Evolutionary conservation across 257 asterid genomes (phyloP), one percentile per base, ranked within the genome.

Genomic region (Salvia rosmarinus): DNA sequence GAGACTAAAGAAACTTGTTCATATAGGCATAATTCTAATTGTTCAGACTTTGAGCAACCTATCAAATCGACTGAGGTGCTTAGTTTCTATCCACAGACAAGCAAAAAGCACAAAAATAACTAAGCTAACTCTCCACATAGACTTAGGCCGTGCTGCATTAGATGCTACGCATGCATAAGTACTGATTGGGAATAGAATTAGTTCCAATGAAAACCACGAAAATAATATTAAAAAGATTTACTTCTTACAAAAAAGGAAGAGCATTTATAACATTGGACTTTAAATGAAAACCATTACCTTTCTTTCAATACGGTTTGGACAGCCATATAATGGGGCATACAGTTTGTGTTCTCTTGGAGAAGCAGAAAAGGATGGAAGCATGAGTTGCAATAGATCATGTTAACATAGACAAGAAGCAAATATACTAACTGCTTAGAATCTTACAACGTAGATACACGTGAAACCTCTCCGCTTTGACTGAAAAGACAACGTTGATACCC

Each of bases 291-390:
- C 44, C 5, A 42, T 13, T 67, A 85, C 96, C 93, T 81, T 72
- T 75, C 73, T 81, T 58, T 75, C 58, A 52, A 73, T 52, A 78
- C 91, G 82, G 43, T 46, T 83, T 12, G 86, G 84, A 66, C 92
- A 88, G 79, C 86, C 91, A 70, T 85, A 68, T 16, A 74, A 71
- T 23, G 79, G 82, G 52, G 50, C 67, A 71, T 56, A 40, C 47
- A 63, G 67, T 57, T 75, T 83, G 40, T 43, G 77, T 77, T 83
- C 85, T 68, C 79, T 77, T 88, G 86, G 42, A 68, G 69, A 68
- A 40, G 66, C 65, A 42, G 13, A 65, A 64, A 37, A 60, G 62
- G 60, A 67, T 39, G 34, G 68, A 69, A 71, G 56, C 70, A 72
- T 66, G 74, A 20, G 55, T 70, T 61, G 25, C 42, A 73, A 56